These are phyloP conservation scores for Chondrus crispus DNA, from an alignment of 23 red algal species.

Conservation along the genomic window DNA sequence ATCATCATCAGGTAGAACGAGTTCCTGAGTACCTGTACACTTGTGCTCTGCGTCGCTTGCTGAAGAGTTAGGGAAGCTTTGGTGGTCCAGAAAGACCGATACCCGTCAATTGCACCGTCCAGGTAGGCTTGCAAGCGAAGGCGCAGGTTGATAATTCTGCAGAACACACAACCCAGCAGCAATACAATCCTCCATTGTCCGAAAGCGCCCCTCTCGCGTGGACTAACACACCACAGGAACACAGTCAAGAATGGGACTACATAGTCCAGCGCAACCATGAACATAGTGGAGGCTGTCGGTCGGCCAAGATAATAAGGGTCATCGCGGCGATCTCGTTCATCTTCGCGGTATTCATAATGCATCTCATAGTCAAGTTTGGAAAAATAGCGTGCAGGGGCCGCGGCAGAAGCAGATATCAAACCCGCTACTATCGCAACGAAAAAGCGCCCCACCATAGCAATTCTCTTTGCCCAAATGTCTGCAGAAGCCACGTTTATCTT, in stretches of 20 bases:
- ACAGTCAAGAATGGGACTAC: not conserved
- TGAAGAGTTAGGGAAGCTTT: not conserved
- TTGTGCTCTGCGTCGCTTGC: not conserved
- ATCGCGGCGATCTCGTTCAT: not conserved
- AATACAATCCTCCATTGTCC: not conserved
- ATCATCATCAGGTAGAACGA: slow-evolving; percentile 33
- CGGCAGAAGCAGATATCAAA: slow-evolving; percentile 3
- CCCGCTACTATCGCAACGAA: not conserved
- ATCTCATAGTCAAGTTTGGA: slow-evolving; percentile 31
- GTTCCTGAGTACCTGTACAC: slow-evolving; percentile 3
- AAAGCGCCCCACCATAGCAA: not conserved
- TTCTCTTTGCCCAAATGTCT: not conserved
- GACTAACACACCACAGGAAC: slow-evolving; percentile 16
- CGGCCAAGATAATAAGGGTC: slow-evolving; percentile 26
- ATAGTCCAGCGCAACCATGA: slow-evolving; percentile 29
- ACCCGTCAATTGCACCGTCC: slow-evolving; percentile 52
- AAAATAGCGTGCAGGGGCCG: slow-evolving; percentile 49
- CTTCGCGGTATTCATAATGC: not conserved
- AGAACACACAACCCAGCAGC: not conserved
- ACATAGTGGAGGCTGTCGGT: slow-evolving; percentile 10
- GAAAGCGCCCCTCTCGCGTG: not conserved
- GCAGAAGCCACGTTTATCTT: not conserved
- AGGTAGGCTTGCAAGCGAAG: slow-evolving; percentile 37
- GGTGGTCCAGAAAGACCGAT: slow-evolving; percentile 42
- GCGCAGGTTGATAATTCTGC: not conserved